Evolutionary conservation across 1,284 basidiomycete genomes (phyloP).

Genomic region (Sanghuangporus weigelae): DNA sequence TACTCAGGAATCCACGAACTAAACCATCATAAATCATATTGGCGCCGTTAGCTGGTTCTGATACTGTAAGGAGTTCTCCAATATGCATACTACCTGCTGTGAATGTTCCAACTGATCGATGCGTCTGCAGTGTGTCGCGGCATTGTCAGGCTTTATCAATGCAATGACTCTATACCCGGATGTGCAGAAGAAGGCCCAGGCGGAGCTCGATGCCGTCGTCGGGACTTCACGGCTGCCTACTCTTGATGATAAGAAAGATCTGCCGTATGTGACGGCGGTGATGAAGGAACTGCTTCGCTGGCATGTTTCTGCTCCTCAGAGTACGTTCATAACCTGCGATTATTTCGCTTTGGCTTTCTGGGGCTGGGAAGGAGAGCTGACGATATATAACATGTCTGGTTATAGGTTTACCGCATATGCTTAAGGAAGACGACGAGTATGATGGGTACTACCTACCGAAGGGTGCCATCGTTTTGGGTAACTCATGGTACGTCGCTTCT

Average conservation of each 20-base stretch:
- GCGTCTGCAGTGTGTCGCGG: slow-evolving; percentile 39
- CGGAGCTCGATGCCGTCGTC: slow-evolving; percentile 58
- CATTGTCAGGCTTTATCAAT: slow-evolving; percentile 47
- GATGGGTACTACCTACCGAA: slow-evolving; percentile 8
- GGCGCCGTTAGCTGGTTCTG: slow-evolving; percentile 8
- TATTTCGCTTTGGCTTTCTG: not conserved
- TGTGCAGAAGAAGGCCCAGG: slow-evolving; percentile 48
- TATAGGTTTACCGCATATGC: slow-evolving; percentile 9
- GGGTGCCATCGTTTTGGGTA: slow-evolving; percentile 12
- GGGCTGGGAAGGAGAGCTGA: not conserved
- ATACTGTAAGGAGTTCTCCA: slow-evolving; percentile 3
- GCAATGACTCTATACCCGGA: slow-evolving; percentile 50
- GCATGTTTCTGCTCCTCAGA: slow-evolving; percentile 33
- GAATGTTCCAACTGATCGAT: not conserved
- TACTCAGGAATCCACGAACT: not conserved
- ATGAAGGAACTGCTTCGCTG: slow-evolving; percentile 61
- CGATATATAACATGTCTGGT: not conserved
- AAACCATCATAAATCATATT: not conserved
- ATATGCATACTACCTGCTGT: not conserved
- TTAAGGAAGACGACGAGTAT: slow-evolving; percentile 11
- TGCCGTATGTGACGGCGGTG: slow-evolving; percentile 60
- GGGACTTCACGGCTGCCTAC: slow-evolving; percentile 56
- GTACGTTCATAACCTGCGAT: not conserved
- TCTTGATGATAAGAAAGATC: slow-evolving; percentile 50
- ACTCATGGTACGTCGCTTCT: slow-evolving; percentile 11